Conservation (phyloP, 176 grass and related monocot species). For the Avena atlantica region DNA sequence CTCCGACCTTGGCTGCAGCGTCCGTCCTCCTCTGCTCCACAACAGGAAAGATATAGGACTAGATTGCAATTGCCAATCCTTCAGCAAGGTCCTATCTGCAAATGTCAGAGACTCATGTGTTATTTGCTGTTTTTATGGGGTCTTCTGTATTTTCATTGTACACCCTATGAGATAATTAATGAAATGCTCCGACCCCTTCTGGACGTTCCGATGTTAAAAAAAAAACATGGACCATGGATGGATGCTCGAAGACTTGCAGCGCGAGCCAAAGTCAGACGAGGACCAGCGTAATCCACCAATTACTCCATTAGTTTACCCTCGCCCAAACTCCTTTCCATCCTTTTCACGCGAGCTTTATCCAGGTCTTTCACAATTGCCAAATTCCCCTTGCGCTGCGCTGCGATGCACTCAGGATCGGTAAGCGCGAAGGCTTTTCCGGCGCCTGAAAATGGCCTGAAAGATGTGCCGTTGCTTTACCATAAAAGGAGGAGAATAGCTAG, state of each 20-base stretch:
- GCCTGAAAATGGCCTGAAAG: conserved; percentile 47
- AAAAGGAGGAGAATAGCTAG: neutral
- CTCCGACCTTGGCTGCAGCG: too few species aligned
- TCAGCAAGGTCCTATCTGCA: too few species aligned
- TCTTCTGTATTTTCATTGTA: too few species aligned
- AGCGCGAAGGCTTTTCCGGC: conserved; percentile 12
- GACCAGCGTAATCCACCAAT: neutral
- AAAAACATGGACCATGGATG: neutral
- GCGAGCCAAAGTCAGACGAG: neutral
- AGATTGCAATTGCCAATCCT: too few species aligned
- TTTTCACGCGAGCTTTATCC: conserved; percentile 22
- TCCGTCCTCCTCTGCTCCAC: too few species aligned
- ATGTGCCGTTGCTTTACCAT: conserved; percentile 52
- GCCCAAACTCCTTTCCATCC: neutral
- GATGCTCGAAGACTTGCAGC: neutral
- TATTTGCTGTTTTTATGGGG: too few species aligned
- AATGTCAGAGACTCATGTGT: too few species aligned
- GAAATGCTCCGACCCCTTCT: too few species aligned
- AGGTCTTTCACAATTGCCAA: neutral
- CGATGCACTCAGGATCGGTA: neutral
- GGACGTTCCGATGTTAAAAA: too few species aligned
- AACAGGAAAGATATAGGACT: too few species aligned
- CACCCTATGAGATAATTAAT: too few species aligned
- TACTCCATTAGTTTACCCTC: neutral
- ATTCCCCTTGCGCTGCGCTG: neutral